Evolutionary conservation across 192 early-diverging fungal genomes (phyloP).

Genomic region (Backusella liffmaniae): DNA sequence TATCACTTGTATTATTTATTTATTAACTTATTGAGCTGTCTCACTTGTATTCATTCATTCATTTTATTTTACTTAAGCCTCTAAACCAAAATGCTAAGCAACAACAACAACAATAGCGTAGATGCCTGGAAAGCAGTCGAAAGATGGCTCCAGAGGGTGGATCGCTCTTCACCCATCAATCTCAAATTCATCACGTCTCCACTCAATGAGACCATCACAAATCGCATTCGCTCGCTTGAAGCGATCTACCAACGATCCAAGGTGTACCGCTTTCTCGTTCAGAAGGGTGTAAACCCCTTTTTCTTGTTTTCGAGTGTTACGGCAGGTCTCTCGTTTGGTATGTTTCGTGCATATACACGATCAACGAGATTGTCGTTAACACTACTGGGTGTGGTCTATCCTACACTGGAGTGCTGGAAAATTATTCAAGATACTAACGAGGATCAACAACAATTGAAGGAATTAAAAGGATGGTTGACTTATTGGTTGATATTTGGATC

Average conservation of each 20-base stretch:
- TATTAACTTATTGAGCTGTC: background rate
- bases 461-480: slow-evolving; percentile 52
- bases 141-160: background rate
- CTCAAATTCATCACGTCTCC: slow-evolving; percentile 18
- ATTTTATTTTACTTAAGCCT: background rate
- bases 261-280: slow-evolving; percentile 17
- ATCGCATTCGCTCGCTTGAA: slow-evolving; percentile 21
- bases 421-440: slow-evolving; percentile 36
- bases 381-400: slow-evolving; percentile 49
- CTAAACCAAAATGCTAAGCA: background rate
- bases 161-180: slow-evolving; percentile 26
- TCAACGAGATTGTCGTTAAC: slow-evolving; percentile 44
- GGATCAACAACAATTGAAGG: slow-evolving; percentile 32
- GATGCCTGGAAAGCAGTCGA: background rate
- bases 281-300: slow-evolving; percentile 24
- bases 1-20: background rate
- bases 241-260: slow-evolving; percentile 15
- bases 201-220: slow-evolving; percentile 1
- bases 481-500: slow-evolving; percentile 62
- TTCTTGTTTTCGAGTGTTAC: slow-evolving; percentile 17
- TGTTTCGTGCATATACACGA: slow-evolving; percentile 37
- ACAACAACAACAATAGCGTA: background rate
- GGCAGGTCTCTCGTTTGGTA: slow-evolving; percentile 19
- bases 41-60: background rate
- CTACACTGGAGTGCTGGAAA: slow-evolving; percentile 45